Percentiles rank a stretch among this genome's conserved stretches.
phyloP scores from a whole-genome alignment of 768 basidiomycete species.

The Calocera cornea region DNA sequence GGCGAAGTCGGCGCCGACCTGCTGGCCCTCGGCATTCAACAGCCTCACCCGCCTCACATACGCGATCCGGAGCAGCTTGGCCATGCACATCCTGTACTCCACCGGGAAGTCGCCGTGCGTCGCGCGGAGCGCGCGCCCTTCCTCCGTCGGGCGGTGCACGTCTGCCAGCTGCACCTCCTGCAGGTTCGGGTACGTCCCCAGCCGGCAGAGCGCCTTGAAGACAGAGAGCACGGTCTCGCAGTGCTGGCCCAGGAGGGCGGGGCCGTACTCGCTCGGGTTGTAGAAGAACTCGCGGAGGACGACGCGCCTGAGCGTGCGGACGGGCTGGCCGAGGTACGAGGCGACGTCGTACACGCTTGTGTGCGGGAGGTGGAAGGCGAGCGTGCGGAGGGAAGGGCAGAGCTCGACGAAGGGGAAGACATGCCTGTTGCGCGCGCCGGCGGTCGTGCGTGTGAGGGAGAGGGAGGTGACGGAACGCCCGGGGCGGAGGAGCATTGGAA shows the following conservation, averaged over 20 bases:
- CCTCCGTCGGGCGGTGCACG: not conserved
- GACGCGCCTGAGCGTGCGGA: not conserved
- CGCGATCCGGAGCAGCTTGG: not conserved
- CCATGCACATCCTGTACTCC: not conserved
- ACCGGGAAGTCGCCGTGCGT: not conserved
- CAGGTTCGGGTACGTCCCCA: not conserved
- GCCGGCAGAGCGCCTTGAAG: not conserved
- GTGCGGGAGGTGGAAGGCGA: not conserved
- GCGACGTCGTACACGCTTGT: not conserved
- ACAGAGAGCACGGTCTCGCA: not conserved
- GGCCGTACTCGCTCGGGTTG: not conserved
- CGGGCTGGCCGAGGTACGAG: not conserved
- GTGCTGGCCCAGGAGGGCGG: not conserved
- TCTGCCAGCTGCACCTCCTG: not conserved
- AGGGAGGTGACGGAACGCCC: not conserved
- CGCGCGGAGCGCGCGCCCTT: not conserved
- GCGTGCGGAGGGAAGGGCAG: not conserved
- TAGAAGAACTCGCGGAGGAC: not conserved
- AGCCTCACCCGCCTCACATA: not conserved
- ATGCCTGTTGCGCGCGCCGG: not conserved
- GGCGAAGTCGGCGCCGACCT: not conserved
- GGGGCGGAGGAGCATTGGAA: not conserved
- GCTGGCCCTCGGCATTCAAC: not conserved
- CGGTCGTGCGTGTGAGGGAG: not conserved
- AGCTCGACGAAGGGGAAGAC: not conserved